Conservation (phyloP, 768 basidiomycete genomes). For the Flagelloscypha sp. region DNA sequence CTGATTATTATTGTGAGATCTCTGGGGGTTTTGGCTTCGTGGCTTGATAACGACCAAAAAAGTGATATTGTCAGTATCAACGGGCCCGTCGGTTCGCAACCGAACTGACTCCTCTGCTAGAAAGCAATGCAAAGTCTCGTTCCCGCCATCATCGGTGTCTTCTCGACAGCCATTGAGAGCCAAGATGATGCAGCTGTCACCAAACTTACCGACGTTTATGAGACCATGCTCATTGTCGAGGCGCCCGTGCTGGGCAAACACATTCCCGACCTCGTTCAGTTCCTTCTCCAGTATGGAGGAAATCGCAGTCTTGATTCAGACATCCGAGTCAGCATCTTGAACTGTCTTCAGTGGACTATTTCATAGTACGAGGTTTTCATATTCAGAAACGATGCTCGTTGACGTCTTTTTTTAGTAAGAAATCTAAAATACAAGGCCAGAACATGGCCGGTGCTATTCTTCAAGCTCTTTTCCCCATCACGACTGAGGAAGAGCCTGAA, state of each 20-base stretch:
- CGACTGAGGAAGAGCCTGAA: constrained; percentile 88
- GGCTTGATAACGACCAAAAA: constrained; percentile 84
- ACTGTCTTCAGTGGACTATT: constrained; percentile 93
- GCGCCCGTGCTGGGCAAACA: constrained; percentile 87
- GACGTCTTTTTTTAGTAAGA: constrained; percentile 58
- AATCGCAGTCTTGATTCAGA: constrained; percentile 70
- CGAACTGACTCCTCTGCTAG: constrained; percentile 28
- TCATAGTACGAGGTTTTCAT: constrained; percentile 61
- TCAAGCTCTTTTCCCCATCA: constrained; percentile 87
- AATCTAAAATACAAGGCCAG: constrained; percentile 85
- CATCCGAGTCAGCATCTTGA: constrained; percentile 83
- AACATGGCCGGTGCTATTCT: constrained; percentile 80
- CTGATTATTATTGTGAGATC: constrained; percentile 36
- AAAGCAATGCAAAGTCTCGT: constrained; percentile 83
- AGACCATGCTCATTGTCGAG: constrained; percentile 93
- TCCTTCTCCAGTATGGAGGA: constrained; percentile 78
- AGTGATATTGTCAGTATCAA: constrained; percentile 60
- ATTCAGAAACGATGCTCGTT: background rate
- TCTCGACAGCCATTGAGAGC: constrained; percentile 72
- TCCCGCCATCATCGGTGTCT: constrained; percentile 81
- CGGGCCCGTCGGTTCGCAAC: background rate
- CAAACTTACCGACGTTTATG: constrained; percentile 90
- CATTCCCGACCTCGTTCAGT: constrained; percentile 78
- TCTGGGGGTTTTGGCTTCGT: constrained; percentile 89
- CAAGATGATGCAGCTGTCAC: constrained; percentile 78